Evolutionary conservation across 2,329 filamentous ascomycete species (phyloP).

Genomic region (Ascochyta koolunga): DNA sequence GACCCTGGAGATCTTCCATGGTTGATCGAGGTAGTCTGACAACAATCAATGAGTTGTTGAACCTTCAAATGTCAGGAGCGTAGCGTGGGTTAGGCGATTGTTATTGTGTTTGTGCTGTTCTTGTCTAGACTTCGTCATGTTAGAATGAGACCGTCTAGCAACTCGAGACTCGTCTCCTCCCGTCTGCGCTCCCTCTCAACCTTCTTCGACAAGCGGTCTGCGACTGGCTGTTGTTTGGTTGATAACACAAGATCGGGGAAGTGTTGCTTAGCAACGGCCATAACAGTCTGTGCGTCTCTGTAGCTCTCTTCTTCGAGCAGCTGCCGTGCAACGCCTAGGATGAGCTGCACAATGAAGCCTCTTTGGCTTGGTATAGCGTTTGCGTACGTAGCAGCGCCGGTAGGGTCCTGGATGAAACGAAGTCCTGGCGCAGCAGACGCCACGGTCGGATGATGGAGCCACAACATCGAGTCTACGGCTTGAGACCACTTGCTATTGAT

Average conservation of each 20-base stretch:
- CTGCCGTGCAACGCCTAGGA: conserved; percentile 38
- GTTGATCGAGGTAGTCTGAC: neutral
- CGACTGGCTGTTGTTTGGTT: neutral
- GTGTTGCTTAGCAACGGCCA: conserved; percentile 39
- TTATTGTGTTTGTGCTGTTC: neutral
- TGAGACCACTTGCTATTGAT: conserved; percentile 23
- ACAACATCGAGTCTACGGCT: conserved; percentile 36
- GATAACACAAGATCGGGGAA: conserved; percentile 40
- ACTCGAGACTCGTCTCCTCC: conserved; percentile 27
- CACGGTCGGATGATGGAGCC: conserved; percentile 37
- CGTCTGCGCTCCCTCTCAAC: conserved; percentile 17
- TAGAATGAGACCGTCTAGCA: conserved; percentile 34
- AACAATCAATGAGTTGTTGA: neutral
- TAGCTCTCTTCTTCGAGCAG: conserved; percentile 37
- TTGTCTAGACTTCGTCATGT: conserved; percentile 16
- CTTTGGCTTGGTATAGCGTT: conserved; percentile 14
- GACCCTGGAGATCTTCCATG: neutral
- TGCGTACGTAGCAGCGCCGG: conserved; percentile 23
- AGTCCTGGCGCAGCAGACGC: conserved; percentile 29
- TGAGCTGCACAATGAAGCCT: conserved; percentile 39
- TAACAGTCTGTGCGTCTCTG: conserved; percentile 35
- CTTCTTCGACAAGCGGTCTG: neutral
- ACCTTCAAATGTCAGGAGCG: neutral
- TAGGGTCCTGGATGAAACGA: conserved; percentile 30
- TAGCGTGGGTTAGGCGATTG: neutral